phyloP scores from a whole-genome alignment of 192 early-diverging fungal species.

The Coemansia sp. region DNA sequence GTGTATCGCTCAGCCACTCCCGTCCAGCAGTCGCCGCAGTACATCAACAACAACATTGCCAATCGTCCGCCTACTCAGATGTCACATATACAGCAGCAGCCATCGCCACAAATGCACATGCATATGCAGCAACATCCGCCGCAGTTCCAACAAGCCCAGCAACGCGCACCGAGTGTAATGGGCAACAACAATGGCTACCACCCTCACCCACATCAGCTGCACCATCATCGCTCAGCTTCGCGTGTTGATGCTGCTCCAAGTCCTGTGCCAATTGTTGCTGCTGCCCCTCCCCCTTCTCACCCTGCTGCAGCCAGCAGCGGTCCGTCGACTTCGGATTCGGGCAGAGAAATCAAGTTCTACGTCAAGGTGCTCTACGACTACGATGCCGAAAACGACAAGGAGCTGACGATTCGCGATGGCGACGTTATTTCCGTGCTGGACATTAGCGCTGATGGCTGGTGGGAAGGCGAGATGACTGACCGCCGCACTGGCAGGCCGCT shows the following conservation, averaged over 20 bases:
- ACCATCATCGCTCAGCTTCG: constrained; percentile 9
- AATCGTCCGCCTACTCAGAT: not conserved
- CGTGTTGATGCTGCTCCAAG: constrained; percentile 10
- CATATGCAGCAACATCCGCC: not conserved
- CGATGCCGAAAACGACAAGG: constrained; percentile 50
- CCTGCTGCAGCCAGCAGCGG: not conserved
- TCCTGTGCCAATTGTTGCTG: not conserved
- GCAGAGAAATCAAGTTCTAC: constrained; percentile 54
- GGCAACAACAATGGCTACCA: constrained; percentile 10
- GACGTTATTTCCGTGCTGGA: constrained; percentile 53
- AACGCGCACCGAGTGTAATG: constrained; percentile 46
- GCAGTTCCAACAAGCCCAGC: constrained; percentile 9
- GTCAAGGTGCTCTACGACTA: constrained; percentile 60
- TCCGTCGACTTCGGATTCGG: constrained; percentile 17
- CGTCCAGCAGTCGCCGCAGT: not conserved
- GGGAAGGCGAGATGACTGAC: constrained; percentile 56
- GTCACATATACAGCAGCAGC: constrained; percentile 22
- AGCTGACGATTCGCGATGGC: constrained; percentile 52
- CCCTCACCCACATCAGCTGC: not conserved
- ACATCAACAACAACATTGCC: not conserved
- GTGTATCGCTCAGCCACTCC: constrained; percentile 29
- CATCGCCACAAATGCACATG: constrained; percentile 20
- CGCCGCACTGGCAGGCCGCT: constrained; percentile 30
- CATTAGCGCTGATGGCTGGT: constrained; percentile 57
- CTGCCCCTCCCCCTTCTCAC: not conserved